Conservation (phyloP, 2,329 filamentous ascomycete species). For the Chaetothyriales sp. region DNA sequence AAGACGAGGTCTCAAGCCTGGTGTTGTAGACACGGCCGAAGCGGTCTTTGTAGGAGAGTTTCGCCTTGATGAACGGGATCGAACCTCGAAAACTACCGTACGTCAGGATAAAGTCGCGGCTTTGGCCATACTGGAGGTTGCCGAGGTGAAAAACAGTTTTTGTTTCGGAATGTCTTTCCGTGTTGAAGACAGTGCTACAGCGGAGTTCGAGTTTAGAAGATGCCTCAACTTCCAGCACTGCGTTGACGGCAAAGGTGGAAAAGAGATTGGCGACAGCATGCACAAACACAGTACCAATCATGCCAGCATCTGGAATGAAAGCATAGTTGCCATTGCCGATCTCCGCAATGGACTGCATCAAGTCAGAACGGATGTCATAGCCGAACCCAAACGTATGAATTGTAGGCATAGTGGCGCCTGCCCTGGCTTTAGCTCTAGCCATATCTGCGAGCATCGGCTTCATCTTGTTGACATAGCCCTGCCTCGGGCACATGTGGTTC, state of each 20-base stretch:
- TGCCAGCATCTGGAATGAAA: constrained; percentile 49
- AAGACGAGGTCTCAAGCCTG: not conserved
- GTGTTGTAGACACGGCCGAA: not conserved
- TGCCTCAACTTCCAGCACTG: constrained; percentile 29
- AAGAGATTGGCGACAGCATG: constrained; percentile 50
- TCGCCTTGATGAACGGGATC: constrained; percentile 7
- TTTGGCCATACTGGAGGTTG: constrained; percentile 48
- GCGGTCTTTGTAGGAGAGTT: constrained; percentile 12
- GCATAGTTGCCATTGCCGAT: constrained; percentile 44
- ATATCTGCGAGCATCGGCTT: constrained; percentile 22
- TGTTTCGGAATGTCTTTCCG: not conserved
- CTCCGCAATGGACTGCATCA: constrained; percentile 49
- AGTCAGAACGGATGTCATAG: constrained; percentile 35
- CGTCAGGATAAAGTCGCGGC: constrained; percentile 38
- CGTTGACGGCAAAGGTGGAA: constrained; percentile 41
- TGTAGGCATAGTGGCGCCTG: constrained; percentile 24
- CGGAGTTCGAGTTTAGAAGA: not conserved
- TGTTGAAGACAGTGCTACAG: not conserved
- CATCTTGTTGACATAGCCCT: constrained; percentile 44
- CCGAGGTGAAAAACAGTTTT: constrained; percentile 22
- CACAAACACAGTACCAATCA: constrained; percentile 48
- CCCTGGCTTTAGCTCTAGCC: not conserved
- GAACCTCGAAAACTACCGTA: not conserved
- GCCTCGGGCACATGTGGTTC: constrained; percentile 39
- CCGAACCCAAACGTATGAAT: constrained; percentile 44